Evolutionary conservation across 1,284 basidiomycete genomes (phyloP).

Genomic region (Trichosporon coremiiforme): DNA sequence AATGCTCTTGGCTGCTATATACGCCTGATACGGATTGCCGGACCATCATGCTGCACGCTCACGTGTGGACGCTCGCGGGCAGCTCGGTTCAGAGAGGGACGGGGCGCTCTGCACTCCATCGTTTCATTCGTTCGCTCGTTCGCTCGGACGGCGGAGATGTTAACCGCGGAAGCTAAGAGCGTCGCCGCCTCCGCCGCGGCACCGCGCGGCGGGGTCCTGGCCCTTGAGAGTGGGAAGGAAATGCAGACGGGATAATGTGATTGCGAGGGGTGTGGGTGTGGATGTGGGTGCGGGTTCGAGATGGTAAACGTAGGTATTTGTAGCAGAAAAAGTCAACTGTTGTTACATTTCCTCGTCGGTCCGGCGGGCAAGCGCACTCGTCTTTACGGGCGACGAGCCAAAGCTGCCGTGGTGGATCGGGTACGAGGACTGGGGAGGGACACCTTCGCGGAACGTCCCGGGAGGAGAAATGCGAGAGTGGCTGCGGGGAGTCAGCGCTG

Average conservation of each 20-base stretch:
- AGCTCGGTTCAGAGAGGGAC: background rate
- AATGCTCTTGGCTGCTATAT: conserved; percentile 4
- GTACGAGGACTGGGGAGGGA: conserved; percentile 44
- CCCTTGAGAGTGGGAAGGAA: conserved; percentile 4
- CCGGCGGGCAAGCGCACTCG: conserved; percentile 46
- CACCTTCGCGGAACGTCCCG: conserved; percentile 42
- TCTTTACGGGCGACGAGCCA: conserved; percentile 54
- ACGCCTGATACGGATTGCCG: background rate
- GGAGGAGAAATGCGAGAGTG: conserved; percentile 49
- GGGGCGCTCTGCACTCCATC: background rate
- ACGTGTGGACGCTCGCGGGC: background rate
- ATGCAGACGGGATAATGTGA: conserved; percentile 9
- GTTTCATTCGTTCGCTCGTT: background rate
- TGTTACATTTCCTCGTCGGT: conserved; percentile 47
- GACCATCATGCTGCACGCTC: background rate
- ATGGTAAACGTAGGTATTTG: background rate
- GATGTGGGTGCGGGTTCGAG: background rate
- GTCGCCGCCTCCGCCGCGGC: background rate
- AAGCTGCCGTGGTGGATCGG: conserved; percentile 47
- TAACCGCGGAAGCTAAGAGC: background rate
- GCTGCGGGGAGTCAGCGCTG: conserved; percentile 24
- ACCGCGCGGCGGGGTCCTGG: background rate
- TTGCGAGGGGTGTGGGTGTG: background rate
- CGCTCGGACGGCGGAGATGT: background rate
- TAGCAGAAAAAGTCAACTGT: background rate